A percentile compares a stretch with the other conserved stretches of the same genome.
These are phyloP conservation scores for Lipomyces japonicus DNA, from an alignment of 805 yeast genomes.

Conservation along the genomic window DNA sequence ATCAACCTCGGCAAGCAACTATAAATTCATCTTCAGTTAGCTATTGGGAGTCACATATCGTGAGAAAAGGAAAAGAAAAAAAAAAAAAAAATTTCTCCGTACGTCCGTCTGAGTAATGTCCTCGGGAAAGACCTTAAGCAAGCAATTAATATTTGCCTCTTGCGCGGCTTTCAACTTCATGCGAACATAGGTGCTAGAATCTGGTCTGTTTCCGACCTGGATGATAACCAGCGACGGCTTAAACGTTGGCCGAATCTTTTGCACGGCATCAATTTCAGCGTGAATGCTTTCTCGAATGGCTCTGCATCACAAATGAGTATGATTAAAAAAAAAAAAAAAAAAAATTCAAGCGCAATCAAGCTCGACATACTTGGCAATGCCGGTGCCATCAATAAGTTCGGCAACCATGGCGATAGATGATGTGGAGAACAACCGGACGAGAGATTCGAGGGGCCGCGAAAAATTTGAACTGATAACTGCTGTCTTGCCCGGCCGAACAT, in stretches of 20 bases:
- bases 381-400: constrained; percentile 57
- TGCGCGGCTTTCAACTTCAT: constrained; percentile 88
- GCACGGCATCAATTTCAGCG: constrained; percentile 47
- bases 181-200: constrained; percentile 84
- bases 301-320: constrained; percentile 7
- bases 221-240: constrained; percentile 75
- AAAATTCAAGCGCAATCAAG: background rate
- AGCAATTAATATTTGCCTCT: constrained; percentile 73
- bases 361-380: constrained; percentile 45
- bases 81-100: background rate
- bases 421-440: no score
- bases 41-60: background rate
- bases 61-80: background rate
- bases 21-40: no score
- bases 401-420: no score
- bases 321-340: background rate
- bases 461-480: background rate
- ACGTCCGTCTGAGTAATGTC: constrained; percentile 57
- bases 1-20: constrained; percentile 52
- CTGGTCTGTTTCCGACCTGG: constrained; percentile 88
- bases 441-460: background rate
- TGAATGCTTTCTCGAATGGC: constrained; percentile 51
- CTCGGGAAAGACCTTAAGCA: constrained; percentile 61
- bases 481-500: no score
- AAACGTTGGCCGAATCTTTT: constrained; percentile 48